phyloP scores from a whole-genome alignment of 768 basidiomycete species.

The Clitopilus passeckerianus region DNA sequence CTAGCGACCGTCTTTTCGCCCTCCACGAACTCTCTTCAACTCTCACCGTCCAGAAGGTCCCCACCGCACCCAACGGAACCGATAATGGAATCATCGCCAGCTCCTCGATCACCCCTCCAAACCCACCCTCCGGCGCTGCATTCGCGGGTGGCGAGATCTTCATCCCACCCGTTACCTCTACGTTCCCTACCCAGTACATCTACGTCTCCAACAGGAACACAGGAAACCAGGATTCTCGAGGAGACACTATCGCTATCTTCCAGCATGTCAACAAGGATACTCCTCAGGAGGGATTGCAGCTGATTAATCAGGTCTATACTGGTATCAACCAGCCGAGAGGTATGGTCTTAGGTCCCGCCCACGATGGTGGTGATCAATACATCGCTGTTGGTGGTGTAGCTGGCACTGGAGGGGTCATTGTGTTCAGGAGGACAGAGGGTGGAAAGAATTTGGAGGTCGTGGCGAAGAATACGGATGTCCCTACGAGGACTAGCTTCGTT shows the following conservation, averaged over 20 bases:
- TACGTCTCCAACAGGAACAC: constrained; percentile 57
- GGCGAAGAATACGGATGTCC: constrained; percentile 45
- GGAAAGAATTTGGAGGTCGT: constrained; percentile 49
- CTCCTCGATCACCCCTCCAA: constrained; percentile 36
- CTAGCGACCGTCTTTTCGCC: constrained; percentile 45
- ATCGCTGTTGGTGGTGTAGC: constrained; percentile 45
- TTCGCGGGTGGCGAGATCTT: constrained; percentile 54
- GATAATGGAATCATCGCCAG: constrained; percentile 38
- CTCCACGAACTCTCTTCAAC: constrained; percentile 50
- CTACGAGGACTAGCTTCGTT: constrained; percentile 17
- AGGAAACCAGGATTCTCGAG: constrained; percentile 39
- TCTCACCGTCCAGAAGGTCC: constrained; percentile 46
- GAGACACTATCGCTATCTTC: constrained; percentile 58
- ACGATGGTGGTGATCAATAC: constrained; percentile 37
- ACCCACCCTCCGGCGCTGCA: constrained; percentile 30
- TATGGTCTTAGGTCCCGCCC: constrained; percentile 42
- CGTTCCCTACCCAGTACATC: constrained; percentile 42
- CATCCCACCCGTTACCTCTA: constrained; percentile 33
- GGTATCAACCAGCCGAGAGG: constrained; percentile 51
- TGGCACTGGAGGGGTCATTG: constrained; percentile 48
- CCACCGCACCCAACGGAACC: constrained; percentile 43
- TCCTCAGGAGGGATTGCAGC: constrained; percentile 18
- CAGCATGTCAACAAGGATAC: constrained; percentile 23
- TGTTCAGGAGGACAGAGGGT: constrained; percentile 50
- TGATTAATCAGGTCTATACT: constrained; percentile 48